Evolutionary conservation across 176 grass and related monocot species (phyloP).

Genomic region (Saccharum officinarum): DNA sequence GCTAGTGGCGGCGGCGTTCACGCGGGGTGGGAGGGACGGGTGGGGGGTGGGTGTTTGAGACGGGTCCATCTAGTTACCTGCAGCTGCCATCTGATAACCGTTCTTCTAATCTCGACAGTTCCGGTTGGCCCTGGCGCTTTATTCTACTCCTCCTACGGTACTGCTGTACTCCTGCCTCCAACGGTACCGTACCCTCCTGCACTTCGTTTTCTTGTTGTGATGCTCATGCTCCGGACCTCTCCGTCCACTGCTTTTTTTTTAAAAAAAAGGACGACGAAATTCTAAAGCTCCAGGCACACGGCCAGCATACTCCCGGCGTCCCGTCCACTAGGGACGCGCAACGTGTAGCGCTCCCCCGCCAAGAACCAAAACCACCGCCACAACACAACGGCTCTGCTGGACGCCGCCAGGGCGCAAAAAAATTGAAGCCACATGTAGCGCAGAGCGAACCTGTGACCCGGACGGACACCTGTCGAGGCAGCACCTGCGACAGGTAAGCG

Average conservation of each 20-base stretch:
- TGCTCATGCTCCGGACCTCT: not conserved
- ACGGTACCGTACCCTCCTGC: not conserved
- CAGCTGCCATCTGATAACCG: too few species aligned
- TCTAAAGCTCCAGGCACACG: not conserved
- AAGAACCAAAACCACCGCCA: slow-evolving; percentile 16
- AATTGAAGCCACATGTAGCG: not conserved
- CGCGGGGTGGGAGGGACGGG: too few species aligned
- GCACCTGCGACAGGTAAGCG: slow-evolving; percentile 1
- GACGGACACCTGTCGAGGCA: slow-evolving; percentile 24
- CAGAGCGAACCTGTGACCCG: not conserved
- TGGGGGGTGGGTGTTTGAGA: too few species aligned
- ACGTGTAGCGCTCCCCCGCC: slow-evolving; percentile 9
- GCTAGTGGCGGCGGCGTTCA: too few species aligned
- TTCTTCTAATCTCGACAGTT: not conserved
- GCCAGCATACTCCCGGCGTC: not conserved
- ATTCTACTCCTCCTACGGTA: not conserved
- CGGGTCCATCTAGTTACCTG: too few species aligned
- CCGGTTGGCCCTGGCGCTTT: not conserved
- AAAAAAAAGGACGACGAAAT: not conserved
- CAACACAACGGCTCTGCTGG: not conserved
- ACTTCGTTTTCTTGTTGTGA: not conserved
- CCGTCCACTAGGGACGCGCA: not conserved
- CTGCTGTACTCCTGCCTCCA: not conserved
- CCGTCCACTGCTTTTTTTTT: slow-evolving; percentile 13
- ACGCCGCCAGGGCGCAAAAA: not conserved